Base-by-base conservation (phyloP, 2,329 filamentous ascomycete species). In the Thielaviopsis ethacetica region DNA sequence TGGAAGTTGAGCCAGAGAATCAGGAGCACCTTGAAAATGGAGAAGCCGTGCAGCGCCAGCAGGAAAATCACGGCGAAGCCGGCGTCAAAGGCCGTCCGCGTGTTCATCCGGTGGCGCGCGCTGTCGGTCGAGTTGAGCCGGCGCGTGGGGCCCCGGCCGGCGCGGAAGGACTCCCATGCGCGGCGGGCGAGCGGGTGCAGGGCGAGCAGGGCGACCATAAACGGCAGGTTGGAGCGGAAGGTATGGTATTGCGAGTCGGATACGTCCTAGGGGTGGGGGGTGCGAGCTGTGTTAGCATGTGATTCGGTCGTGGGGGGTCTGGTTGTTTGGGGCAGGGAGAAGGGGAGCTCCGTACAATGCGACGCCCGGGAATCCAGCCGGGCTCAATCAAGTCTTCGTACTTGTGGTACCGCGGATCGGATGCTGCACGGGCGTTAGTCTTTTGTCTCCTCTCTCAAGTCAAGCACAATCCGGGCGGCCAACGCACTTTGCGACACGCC, bases 361-460 rank as follows among this genome's bases (percentile, higher is more conserved):
- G 88, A 61, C 91, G 86, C 26, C 91, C 91, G 7, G 86, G 86
- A 60, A 98, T 86, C 93, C 93, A 98, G 65, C 93, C 94, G 9
- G 83, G 77, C 1, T 82, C 83, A 17, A 98, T 79, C 47, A 84
- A 75, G 61, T 75, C 74, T 62, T 85, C 78, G 68, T 84, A 96
- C 64, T 84, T 86, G 61, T 77, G 69, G 68, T 93, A 98, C 64
- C 86, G 83, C 5, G 88, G 87, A 68, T 96, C 86, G 41, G 83
- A 84, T 61, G 85, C 90, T 95, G 67, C 6, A 54, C n/a, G n/a
- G 21, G n/a, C 19, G n/a, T 47, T 60, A 59, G 30, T 41, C 54
- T 38, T 12, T 12, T 24, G 57, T 70, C 62, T 68, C 26, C 26
- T 19, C 44, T 21, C 17, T 53, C 53, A 38, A 15, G 15, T 22